Base-by-base conservation (phyloP, 257 asterid genomes). In the Forsythia viridissima region DNA sequence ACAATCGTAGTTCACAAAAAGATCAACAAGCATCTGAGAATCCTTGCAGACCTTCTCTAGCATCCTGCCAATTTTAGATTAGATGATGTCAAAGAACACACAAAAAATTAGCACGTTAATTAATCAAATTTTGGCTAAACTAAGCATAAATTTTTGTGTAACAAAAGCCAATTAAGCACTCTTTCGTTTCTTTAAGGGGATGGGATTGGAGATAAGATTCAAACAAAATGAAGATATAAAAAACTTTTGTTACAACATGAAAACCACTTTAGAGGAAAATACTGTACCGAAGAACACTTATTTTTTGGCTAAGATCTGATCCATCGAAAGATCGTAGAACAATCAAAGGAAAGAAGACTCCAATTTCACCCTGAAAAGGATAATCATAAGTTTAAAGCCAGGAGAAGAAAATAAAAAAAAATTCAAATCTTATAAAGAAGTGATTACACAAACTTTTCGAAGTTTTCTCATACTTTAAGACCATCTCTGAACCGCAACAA, bases 1-100 rank as follows among this genome's bases (percentile, higher is more conserved):
- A 90, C 99, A 96, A 80, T 96, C 99, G 83, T 96, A 96, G 85
- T 96, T 96, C 89, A 96, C 97, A 79, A 88, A 96, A 65, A 96
- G 89, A 90, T 93, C 99, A 48, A 96, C 96, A 85, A 96, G 94
- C 98, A 92, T 90, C 89, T 96, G 99, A 81, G 97, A 83, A 86
- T 92, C 97, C 90, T 87, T 92, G 94, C 97, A 93, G 55, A 89
- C 90, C 84, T 91, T 96, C 95, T 96, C 99, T 82, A 96, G 89
- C 98, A 92, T 92, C 91, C 99, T 96, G 88, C 71, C 84, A 88
- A 76, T 85, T 83, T 63, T 51, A 79, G 48, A 79, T 76, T 40
- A 55, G 46, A 71, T 65, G 36, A 76, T 63, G 75, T 63, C 12
- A 73, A 70, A 24, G 18, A 30, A 44, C 44, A 67, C 61, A 66